Evolutionary conservation across 2,329 filamentous ascomycete species (phyloP).

Genomic region (Fonsecaea multimorphosa): DNA sequence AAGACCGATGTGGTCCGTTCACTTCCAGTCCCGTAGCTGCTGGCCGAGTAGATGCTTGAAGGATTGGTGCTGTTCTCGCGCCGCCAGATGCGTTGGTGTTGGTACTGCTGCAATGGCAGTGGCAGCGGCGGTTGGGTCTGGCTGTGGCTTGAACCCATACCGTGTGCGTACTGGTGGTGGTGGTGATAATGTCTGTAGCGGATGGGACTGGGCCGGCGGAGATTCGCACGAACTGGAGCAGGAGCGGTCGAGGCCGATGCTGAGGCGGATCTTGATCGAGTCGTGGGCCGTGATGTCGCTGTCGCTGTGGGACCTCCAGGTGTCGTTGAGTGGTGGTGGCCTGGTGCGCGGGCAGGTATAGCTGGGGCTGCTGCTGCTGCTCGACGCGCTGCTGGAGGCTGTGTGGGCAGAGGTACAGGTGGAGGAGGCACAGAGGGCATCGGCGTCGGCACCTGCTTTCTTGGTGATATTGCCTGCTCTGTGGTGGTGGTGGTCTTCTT

Average conservation of each 20-base stretch:
- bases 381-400: neutral
- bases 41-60: constrained; percentile 25
- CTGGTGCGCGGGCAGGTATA: constrained; percentile 26
- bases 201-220: constrained; percentile 23
- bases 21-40: constrained; percentile 27
- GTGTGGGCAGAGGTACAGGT: neutral
- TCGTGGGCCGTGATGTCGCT: neutral
- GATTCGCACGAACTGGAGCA: constrained; percentile 1
- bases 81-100: constrained; percentile 16
- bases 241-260: neutral
- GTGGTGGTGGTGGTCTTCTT: neutral
- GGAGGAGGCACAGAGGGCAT: constrained; percentile 12
- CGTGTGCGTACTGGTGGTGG: neutral
- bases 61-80: neutral
- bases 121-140: constrained; percentile 2
- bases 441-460: neutral
- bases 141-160: neutral
- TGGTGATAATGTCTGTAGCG: constrained; percentile 13
- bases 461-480: constrained; percentile 4
- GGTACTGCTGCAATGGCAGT: constrained; percentile 6
- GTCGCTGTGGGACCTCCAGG: constrained; percentile 1
- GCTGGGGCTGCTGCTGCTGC: constrained; percentile 1
- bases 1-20: constrained; percentile 1
- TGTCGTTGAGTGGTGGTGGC: constrained; percentile 10
- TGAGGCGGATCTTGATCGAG: neutral